Evolutionary conservation across 176 grass and related monocot species (phyloP), one percentile per base, ranked within the genome.

Genomic region (Zoysia japonica): DNA sequence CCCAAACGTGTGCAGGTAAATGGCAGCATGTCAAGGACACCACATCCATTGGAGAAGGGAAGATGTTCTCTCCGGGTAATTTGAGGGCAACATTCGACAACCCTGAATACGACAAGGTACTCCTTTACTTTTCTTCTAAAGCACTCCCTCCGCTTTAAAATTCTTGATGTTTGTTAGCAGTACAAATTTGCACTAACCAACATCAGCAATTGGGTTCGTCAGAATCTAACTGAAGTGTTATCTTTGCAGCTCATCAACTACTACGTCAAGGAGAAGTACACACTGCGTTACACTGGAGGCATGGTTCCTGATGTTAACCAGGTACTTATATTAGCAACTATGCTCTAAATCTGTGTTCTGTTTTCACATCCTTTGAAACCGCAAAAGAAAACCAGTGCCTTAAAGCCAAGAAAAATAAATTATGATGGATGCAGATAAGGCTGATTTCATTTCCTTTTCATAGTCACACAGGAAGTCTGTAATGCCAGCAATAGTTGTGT

Each of bases 261-360:
- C 84, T 96, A 99, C 55, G 88, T 99, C 9, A 99, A 82, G 76
- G 90, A 99, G 76, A 99, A 99, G 84, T 96, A 99, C 84, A 99
- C 96, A 15, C 74, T 99, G 82, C 96, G 96, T 45, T 99, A 96
- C 88, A 99, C 92, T 1, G 96, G 96, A 95, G 96, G 92, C 74
- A 99, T 99, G 96, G 96, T 99, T 67, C 96, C 96, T 63, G 96
- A 99, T 65, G 96, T 99, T 65, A 99, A 99, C 88, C 96, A 96
- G 92, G 96, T 99, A 92, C 39, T 2, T 46, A 65, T 52, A 65
- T 61, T 40, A 79, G 47, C 39, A 70, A 55, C 47, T 36, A 15
- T 48, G 37, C 11, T 47, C 71, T 9, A 72, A 46, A 47, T n/a
- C 1, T 50, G 42, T 39, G 3, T 14, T 63, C 35, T 15, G 36